Conservation (phyloP, 768 basidiomycete genomes). For the Fomitopsis pulvina region DNA sequence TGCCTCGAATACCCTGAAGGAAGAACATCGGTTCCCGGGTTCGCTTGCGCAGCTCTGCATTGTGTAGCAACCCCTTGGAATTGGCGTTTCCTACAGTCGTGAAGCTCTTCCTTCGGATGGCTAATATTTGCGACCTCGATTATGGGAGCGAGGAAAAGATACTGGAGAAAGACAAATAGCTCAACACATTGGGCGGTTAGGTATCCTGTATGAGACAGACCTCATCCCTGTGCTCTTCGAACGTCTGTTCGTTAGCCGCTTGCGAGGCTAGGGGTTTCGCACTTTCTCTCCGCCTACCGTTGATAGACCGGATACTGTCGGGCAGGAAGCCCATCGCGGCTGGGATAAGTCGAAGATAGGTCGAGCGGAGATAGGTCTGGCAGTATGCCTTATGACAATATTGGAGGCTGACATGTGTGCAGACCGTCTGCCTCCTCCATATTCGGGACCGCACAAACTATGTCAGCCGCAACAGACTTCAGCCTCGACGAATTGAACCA, state of each 20-base stretch:
- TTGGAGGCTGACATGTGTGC: not conserved
- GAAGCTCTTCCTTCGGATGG: not conserved
- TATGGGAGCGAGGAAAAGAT: not conserved
- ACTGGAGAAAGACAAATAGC: not conserved
- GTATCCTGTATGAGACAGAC: not conserved
- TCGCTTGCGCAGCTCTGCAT: no score
- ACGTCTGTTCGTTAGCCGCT: not conserved
- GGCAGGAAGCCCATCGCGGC: not conserved
- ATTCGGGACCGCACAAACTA: no score
- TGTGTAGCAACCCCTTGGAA: not conserved
- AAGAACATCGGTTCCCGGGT: no score
- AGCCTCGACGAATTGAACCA: no score
- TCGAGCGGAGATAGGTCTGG: no score
- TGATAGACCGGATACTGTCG: not conserved
- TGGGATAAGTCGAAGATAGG: not conserved
- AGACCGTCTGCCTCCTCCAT: no score
- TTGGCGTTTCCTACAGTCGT: not conserved
- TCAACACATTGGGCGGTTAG: not conserved
- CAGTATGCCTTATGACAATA: no score
- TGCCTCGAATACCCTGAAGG: no score
- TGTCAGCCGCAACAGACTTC: no score
- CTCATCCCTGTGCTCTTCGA: not conserved
- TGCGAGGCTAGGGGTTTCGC: not conserved
- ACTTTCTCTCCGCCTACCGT: not conserved
- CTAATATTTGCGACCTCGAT: not conserved